Evolutionary conservation across 1,284 basidiomycete genomes (phyloP).

Genomic region (Hypsizygus ulmarius): DNA sequence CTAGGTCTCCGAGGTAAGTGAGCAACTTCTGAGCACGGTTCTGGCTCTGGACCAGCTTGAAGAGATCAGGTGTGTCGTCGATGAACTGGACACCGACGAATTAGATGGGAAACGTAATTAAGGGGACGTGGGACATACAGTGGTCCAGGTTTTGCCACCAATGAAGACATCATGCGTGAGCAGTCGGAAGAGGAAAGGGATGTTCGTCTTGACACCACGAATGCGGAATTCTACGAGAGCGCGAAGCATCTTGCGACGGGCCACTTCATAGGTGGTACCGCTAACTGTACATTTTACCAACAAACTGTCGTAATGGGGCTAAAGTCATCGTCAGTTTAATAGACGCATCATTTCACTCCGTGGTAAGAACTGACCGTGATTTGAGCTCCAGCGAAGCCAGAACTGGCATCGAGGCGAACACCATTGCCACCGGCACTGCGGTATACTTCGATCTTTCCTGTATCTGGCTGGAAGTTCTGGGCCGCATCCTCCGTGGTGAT

Average conservation of each 20-base stretch:
- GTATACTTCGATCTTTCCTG: constrained; percentile 99
- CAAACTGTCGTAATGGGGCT: constrained; percentile 98
- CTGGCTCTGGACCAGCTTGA: constrained; percentile 97
- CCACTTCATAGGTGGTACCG: constrained; percentile 98
- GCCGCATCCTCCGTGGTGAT: constrained; percentile 98
- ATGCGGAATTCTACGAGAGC: constrained; percentile 99
- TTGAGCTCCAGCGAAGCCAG: constrained; percentile 98
- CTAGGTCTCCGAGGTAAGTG: constrained; percentile 95
- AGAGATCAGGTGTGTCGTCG: constrained; percentile 98
- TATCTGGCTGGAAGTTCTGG: constrained; percentile 94
- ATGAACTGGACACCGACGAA: constrained; percentile 68
- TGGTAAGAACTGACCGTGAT: constrained; percentile 73
- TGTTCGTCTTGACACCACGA: constrained; percentile 99
- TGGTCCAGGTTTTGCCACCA: constrained; percentile 97
- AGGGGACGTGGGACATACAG: constrained; percentile 46
- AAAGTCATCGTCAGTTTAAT: constrained; percentile 3
- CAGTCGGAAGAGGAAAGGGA: constrained; percentile 98
- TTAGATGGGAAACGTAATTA: not conserved
- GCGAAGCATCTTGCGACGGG: constrained; percentile 97
- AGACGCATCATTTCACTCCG: not conserved
- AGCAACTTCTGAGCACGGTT: constrained; percentile 98
- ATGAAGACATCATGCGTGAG: constrained; percentile 98
- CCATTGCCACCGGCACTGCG: constrained; percentile 98
- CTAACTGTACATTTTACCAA: constrained; percentile 96
- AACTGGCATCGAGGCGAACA: constrained; percentile 95